Conservation (phyloP, 768 basidiomycete genomes). For the Lactifluus rugatus region DNA sequence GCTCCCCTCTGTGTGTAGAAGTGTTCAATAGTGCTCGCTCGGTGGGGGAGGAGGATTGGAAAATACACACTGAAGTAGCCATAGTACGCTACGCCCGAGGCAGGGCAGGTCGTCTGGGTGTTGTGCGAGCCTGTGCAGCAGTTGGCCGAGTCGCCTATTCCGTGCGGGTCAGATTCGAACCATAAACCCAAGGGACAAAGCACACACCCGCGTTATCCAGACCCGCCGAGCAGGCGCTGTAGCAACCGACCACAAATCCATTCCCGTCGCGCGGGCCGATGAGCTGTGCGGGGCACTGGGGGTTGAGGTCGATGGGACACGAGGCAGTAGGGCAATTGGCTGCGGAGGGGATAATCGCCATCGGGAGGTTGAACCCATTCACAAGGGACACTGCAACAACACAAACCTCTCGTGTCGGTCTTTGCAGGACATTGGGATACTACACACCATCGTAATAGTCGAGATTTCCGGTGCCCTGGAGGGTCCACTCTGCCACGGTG, state of each 20-base stretch:
- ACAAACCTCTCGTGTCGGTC: background rate
- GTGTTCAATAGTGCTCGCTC: background rate
- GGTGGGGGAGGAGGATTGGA: background rate
- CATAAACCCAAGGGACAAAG: background rate
- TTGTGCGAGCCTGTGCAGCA: constrained; percentile 29
- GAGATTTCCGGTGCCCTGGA: constrained; percentile 31
- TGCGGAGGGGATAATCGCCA: constrained; percentile 22
- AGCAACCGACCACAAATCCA: constrained; percentile 53
- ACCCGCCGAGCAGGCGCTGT: constrained; percentile 43
- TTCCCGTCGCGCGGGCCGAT: constrained; percentile 43
- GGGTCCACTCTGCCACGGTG: constrained; percentile 59
- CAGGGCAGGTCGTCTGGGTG: constrained; percentile 30
- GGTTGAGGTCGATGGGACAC: constrained; percentile 22
- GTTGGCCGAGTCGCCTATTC: constrained; percentile 30
- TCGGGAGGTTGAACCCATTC: constrained; percentile 40
- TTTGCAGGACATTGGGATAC: background rate
- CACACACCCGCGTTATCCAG: constrained; percentile 28
- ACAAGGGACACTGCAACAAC: constrained; percentile 48
- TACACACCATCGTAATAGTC: constrained; percentile 53
- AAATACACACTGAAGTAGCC: constrained; percentile 9
- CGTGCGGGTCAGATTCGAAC: background rate
- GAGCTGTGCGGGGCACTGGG: constrained; percentile 39
- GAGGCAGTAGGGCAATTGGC: constrained; percentile 22
- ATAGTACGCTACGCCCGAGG: constrained; percentile 23
- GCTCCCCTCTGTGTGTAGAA: constrained; percentile 29